phyloP scores from a whole-genome alignment of 83 land plant species.

The Picea abies region DNA sequence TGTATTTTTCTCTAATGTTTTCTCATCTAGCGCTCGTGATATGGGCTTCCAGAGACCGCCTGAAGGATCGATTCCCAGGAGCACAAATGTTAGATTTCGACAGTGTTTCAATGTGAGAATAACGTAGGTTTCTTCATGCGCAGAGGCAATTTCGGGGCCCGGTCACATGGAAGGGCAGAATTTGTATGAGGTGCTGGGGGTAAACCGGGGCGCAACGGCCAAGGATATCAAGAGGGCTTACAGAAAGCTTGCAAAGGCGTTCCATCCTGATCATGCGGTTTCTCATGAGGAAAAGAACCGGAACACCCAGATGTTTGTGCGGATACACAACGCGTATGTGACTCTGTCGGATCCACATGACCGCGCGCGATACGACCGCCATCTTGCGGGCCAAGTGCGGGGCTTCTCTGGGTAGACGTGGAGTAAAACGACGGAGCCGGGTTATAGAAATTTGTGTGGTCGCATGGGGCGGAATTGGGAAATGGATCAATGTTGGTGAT shows the following conservation, averaged over 20 bases:
- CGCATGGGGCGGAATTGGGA: background rate
- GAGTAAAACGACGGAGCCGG: background rate
- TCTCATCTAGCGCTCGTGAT: too few species aligned
- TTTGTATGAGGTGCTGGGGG: constrained; percentile 28
- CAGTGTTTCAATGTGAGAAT: background rate
- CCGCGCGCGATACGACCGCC: constrained; percentile 25
- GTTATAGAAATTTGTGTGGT: background rate
- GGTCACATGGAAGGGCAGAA: background rate
- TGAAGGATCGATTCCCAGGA: too few species aligned
- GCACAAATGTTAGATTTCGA: background rate
- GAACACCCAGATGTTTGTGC: constrained; percentile 12
- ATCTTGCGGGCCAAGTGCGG: constrained; percentile 10
- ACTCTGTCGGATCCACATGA: too few species aligned
- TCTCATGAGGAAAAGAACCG: background rate
- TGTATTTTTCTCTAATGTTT: too few species aligned
- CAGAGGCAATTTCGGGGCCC: background rate
- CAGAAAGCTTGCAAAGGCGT: constrained; percentile 17
- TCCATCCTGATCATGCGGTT: constrained; percentile 18
- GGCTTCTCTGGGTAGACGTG: constrained; percentile 14
- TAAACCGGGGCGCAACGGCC: background rate
- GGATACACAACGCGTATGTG: too few species aligned
- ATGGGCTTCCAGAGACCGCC: background rate
- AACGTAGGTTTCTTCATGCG: background rate
- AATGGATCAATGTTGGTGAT: constrained; percentile 1
- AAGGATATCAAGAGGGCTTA: constrained; percentile 25